Evolutionary conservation across 768 basidiomycete species (phyloP).

Genomic region (Cyathus striatus): DNA sequence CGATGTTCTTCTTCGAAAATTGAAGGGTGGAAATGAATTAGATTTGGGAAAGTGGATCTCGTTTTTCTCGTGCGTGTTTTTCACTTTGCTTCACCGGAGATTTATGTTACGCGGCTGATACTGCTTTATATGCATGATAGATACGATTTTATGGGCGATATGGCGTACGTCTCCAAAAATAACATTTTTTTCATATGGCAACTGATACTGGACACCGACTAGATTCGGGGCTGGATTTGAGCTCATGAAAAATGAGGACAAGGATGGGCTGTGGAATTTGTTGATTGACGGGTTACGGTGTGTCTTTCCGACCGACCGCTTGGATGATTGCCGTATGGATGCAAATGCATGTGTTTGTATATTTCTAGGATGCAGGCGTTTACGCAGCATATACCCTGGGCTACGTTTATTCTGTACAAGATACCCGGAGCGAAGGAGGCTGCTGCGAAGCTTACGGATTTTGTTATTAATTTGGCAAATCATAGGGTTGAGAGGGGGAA

Average conservation of each 20-base stretch:
- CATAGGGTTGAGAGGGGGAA: background rate
- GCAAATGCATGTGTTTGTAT: background rate
- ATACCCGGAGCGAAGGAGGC: background rate
- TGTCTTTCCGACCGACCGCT: background rate
- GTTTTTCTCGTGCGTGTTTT: slow-evolving; percentile 19
- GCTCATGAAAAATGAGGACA: slow-evolving; percentile 27
- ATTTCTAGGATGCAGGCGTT: background rate
- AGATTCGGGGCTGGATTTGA: slow-evolving; percentile 30
- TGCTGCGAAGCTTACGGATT: slow-evolving; percentile 1
- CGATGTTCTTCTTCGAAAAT: slow-evolving; percentile 8
- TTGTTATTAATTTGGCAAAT: background rate
- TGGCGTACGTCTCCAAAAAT: slow-evolving; percentile 23
- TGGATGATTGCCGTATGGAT: too few species aligned
- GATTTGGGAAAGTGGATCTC: slow-evolving; percentile 6
- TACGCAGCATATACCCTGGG: slow-evolving; percentile 3
- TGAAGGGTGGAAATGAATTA: slow-evolving; percentile 9
- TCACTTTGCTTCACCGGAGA: too few species aligned
- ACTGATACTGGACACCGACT: background rate
- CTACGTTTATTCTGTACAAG: background rate
- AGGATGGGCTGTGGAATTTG: slow-evolving; percentile 10
- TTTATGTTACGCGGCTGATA: background rate
- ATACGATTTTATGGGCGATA: slow-evolving; percentile 36
- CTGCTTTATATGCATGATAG: background rate
- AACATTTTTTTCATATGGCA: background rate
- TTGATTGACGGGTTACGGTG: background rate